Evolutionary conservation across 73 alveolate genomes (phyloP).

Genomic region (Halteria grandinella): DNA sequence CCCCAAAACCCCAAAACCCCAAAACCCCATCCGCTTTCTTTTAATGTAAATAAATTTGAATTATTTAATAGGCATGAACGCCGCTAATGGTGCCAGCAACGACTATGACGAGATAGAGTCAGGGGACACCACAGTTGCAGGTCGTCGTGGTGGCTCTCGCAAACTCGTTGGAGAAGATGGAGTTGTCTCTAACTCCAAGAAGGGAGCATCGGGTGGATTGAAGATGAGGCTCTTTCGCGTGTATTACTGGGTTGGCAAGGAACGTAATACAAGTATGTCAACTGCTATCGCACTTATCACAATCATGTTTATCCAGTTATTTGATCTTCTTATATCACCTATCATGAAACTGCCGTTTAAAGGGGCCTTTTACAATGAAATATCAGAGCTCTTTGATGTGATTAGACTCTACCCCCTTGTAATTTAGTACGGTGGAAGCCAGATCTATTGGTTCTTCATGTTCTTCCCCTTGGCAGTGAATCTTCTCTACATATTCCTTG

Average conservation of each 20-base stretch:
- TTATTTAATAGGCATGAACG: too few species aligned
- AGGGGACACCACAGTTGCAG: too few species aligned
- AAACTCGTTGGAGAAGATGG: too few species aligned
- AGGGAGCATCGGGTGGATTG: too few species aligned
- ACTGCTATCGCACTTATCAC: conserved; percentile 18
- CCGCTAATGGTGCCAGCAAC: too few species aligned
- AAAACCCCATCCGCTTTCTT: too few species aligned
- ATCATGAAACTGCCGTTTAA: conserved; percentile 53
- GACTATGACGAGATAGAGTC: too few species aligned
- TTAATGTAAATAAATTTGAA: too few species aligned
- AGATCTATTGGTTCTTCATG: conserved; percentile 22
- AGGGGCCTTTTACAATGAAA: conserved; percentile 33
- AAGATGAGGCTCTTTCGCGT: conserved; percentile 43
- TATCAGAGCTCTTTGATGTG: conserved; percentile 16
- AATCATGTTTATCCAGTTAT: conserved; percentile 39
- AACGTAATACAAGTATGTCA: conserved; percentile 19
- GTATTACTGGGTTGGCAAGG: conserved; percentile 39
- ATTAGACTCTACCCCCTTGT: conserved; percentile 50
- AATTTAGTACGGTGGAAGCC: neutral
- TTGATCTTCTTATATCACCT: conserved; percentile 27
- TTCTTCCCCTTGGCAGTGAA: neutral
- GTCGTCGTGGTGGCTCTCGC: too few species aligned
- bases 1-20: too few species aligned
- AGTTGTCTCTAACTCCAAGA: too few species aligned
- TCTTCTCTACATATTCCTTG: too few species aligned